phyloP scores from a whole-genome alignment of 208 protist species.

The Trypanosoma rangeli region DNA sequence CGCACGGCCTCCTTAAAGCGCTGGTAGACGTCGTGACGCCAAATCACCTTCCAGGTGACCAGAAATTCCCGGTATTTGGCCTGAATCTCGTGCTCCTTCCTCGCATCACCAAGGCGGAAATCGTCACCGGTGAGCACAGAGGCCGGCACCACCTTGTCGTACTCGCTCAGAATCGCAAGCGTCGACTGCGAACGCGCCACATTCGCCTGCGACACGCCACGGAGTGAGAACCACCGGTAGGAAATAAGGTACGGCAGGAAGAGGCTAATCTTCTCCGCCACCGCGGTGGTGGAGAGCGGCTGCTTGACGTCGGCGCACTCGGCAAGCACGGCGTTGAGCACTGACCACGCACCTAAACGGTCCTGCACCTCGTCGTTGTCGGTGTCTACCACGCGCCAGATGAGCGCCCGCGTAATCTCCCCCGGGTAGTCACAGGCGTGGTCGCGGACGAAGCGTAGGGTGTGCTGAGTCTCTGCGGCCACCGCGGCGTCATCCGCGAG shows the following conservation, averaged over 20 bases:
- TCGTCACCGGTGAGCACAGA: conserved; percentile 49
- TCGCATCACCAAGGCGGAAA: conserved; percentile 22
- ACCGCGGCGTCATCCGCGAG: conserved; percentile 45
- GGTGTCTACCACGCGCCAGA: conserved; percentile 84
- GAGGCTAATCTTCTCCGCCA: conserved; percentile 64
- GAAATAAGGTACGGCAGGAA: conserved; percentile 75
- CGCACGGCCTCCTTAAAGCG: conserved; percentile 43
- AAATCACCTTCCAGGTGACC: conserved; percentile 58
- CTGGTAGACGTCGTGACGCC: conserved; percentile 73
- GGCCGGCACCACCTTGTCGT: conserved; percentile 57
- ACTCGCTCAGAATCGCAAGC: conserved; percentile 2
- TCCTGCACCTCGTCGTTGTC: conserved; percentile 44
- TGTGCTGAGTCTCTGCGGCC: conserved; percentile 55
- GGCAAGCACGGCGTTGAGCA: conserved; percentile 64
- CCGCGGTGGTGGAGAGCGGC: conserved; percentile 47
- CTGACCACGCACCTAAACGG: conserved; percentile 68
- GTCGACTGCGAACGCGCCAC: neutral
- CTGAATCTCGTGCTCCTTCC: conserved; percentile 28
- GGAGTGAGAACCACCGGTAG: conserved; percentile 64
- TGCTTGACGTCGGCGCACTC: conserved; percentile 58
- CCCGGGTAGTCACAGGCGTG: conserved; percentile 57
- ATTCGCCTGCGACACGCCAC: neutral
- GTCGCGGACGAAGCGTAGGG: conserved; percentile 57
- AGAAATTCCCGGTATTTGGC: conserved; percentile 48
- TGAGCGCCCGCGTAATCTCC: conserved; percentile 74